Percentiles rank a stretch among this genome's conserved stretches.
Evolutionary conservation across 1,284 basidiomycete species (phyloP).

Genomic region (Boletus smithii): DNA sequence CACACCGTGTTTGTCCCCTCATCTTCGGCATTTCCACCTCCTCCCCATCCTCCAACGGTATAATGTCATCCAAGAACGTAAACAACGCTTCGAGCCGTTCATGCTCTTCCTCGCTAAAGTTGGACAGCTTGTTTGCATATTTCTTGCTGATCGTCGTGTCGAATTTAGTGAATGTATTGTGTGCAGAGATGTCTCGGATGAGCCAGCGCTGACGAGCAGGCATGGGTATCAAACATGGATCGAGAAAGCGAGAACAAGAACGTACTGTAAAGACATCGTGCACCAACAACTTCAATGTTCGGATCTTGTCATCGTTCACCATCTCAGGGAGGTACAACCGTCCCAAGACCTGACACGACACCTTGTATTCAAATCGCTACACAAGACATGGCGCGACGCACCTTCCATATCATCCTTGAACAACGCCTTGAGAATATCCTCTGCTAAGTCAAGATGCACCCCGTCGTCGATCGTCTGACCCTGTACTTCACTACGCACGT

Average conservation of each 20-base stretch:
- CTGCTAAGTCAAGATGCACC: no score
- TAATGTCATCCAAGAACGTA: conserved; percentile 61
- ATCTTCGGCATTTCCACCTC: conserved; percentile 43
- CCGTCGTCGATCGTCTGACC: conserved; percentile 44
- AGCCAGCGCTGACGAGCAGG: conserved; percentile 58
- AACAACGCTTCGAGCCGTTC: conserved; percentile 62
- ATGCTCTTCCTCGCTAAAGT: conserved; percentile 73
- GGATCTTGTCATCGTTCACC: conserved; percentile 66
- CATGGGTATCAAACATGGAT: conserved; percentile 1
- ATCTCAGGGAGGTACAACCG: conserved; percentile 76
- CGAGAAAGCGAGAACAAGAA: background rate
- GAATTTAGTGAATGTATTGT: conserved; percentile 79
- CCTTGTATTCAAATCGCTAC: no score
- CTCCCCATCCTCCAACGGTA: conserved; percentile 55
- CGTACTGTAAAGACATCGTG: conserved; percentile 60
- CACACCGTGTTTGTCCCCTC: conserved; percentile 45
- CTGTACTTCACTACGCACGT: conserved; percentile 35
- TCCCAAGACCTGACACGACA: conserved; percentile 73
- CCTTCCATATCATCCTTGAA: no score
- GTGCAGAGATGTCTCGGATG: conserved; percentile 65
- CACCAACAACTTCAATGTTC: conserved; percentile 62
- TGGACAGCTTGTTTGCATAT: conserved; percentile 68
- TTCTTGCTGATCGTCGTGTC: conserved; percentile 65
- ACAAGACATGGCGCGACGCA: no score
- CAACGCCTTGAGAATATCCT: no score